phyloP scores from a whole-genome alignment of 2,329 filamentous ascomycete species.

The Pleomassaria siparia region DNA sequence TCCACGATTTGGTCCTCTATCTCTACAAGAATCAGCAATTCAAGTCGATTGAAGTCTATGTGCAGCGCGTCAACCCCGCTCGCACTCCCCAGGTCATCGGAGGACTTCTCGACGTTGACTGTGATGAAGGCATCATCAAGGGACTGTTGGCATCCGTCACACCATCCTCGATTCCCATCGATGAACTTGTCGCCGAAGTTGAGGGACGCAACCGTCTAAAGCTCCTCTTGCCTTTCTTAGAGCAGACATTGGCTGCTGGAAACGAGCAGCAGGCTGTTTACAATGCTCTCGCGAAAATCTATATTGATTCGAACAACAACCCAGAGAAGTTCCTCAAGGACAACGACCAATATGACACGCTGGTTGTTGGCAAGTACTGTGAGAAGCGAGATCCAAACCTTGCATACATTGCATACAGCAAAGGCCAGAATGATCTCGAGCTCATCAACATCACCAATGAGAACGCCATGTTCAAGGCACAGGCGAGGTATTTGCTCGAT shows the following conservation, averaged over 20 bases:
- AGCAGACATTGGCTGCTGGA: conserved; percentile 82
- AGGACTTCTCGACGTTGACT: conserved; percentile 92
- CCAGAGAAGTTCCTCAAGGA: conserved; percentile 97
- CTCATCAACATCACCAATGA: conserved; percentile 98
- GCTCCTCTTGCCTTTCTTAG: conserved; percentile 92
- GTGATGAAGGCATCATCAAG: conserved; percentile 95
- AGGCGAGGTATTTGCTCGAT: conserved; percentile 91
- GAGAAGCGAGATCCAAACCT: conserved; percentile 97
- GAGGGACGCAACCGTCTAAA: conserved; percentile 94
- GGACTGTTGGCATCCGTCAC: conserved; percentile 83
- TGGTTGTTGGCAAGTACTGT: conserved; percentile 94
- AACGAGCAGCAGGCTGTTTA: conserved; percentile 97
- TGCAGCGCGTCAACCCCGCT: conserved; percentile 92
- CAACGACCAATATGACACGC: conserved; percentile 93
- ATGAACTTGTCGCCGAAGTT: conserved; percentile 92
- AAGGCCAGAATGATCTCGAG: conserved; percentile 96
- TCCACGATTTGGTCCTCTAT: conserved; percentile 93
- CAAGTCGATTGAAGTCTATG: conserved; percentile 97
- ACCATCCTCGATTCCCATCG: conserved; percentile 82
- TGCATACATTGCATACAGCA: conserved; percentile 90
- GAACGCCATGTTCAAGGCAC: conserved; percentile 99
- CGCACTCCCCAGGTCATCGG: conserved; percentile 91
- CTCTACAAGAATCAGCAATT: conserved; percentile 99
- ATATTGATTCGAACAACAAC: conserved; percentile 97
- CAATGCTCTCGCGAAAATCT: conserved; percentile 98